A percentile compares a stretch with the other conserved stretches of the same genome.
Evolutionary conservation across 345 rosid species (phyloP).

Genomic region (Camelina laxa): DNA sequence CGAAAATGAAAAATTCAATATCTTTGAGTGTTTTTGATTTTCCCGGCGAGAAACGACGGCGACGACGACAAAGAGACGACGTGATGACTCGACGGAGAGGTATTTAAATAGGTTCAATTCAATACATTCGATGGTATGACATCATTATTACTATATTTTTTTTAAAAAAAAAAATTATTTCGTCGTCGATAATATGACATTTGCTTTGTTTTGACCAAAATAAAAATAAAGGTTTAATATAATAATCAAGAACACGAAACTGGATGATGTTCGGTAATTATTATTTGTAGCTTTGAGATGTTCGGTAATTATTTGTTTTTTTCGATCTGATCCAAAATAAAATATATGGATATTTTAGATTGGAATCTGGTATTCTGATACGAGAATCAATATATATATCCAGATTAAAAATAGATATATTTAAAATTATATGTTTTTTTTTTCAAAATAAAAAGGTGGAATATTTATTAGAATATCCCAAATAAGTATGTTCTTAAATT

Average conservation of each 20-base stretch:
- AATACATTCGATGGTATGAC: no score
- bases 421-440: background rate
- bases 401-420: background rate
- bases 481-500: background rate
- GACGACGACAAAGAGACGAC: constrained; percentile 27
- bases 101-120: constrained; percentile 24
- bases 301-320: no score
- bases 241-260: background rate
- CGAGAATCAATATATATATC: background rate
- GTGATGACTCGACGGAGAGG: constrained; percentile 24
- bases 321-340: no score
- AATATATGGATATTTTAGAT: background rate
- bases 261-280: background rate
- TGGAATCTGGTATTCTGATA: background rate
- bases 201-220: background rate
- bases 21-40: background rate
- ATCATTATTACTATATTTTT: no score
- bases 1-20: background rate
- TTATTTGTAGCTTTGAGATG: background rate
- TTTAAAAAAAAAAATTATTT: background rate
- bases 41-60: constrained; percentile 18
- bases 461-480: background rate
- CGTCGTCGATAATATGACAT: background rate
- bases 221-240: background rate
- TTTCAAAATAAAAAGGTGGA: background rate